phyloP scores from a whole-genome alignment of 2,329 filamentous ascomycete genomes.

The Mycosphaerella sp. region DNA sequence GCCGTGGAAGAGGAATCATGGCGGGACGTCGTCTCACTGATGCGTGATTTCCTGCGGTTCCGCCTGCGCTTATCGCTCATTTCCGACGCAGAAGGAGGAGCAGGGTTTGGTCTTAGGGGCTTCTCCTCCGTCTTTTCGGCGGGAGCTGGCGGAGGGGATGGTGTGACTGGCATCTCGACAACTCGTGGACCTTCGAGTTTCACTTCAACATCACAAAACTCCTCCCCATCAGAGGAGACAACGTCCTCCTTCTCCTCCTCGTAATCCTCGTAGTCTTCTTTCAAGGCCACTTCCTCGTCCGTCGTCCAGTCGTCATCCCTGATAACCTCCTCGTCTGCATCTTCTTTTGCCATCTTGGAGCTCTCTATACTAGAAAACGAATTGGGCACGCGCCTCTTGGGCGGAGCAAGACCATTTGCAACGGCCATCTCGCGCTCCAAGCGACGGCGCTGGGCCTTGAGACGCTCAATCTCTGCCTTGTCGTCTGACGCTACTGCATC shows the following conservation, averaged over 20 bases:
- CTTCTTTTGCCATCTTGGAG: not conserved
- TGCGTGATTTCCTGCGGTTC: not conserved
- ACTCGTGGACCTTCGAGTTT: not conserved
- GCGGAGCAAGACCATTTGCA: not conserved
- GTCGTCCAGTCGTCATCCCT: conserved; percentile 11
- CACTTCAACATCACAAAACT: not conserved
- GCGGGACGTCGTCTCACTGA: not conserved
- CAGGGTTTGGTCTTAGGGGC: not conserved
- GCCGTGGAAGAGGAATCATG: not conserved
- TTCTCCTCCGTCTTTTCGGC: not conserved
- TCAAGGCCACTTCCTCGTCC: conserved; percentile 1
- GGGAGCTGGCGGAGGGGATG: not conserved
- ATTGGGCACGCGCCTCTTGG: not conserved
- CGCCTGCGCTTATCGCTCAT: not conserved
- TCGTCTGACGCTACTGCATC: conserved; percentile 9
- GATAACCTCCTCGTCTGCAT: conserved; percentile 12
- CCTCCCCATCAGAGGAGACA: not conserved
- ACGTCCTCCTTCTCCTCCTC: not conserved
- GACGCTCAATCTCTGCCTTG: conserved; percentile 9
- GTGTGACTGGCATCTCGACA: not conserved
- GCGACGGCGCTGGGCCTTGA: conserved; percentile 11
- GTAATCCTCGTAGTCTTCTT: not conserved
- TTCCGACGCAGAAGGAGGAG: not conserved
- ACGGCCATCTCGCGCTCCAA: conserved; percentile 5
- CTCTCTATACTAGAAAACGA: not conserved